Evolutionary conservation across 2,329 filamentous ascomycete species (phyloP).

Genomic region (Verticillium klebahnii): DNA sequence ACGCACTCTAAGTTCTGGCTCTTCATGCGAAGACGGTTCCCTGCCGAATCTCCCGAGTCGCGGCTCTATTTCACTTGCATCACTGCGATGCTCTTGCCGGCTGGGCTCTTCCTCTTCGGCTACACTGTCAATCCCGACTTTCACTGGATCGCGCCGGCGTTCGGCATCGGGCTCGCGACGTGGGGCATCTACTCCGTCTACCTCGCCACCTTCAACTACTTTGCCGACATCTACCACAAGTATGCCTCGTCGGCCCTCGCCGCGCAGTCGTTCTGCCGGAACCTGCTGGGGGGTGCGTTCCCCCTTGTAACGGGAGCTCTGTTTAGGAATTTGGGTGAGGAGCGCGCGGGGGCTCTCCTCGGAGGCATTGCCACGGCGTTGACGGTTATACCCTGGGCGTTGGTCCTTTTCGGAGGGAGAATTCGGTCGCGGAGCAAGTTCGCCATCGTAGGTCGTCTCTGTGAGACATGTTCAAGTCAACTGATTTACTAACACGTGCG

Average conservation of each 20-base stretch:
- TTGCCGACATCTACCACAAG: conserved; percentile 80
- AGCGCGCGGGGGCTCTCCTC: conserved; percentile 67
- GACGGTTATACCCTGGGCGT: conserved; percentile 80
- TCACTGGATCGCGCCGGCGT: conserved; percentile 67
- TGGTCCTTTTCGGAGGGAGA: conserved; percentile 71
- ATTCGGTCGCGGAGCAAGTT: conserved; percentile 76
- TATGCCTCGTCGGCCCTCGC: conserved; percentile 85
- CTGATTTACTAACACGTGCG: not conserved
- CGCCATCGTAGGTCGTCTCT: conserved; percentile 37
- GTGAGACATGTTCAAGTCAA: not conserved
- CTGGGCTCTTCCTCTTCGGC: conserved; percentile 77
- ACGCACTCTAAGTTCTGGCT: conserved; percentile 34
- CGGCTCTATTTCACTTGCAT: conserved; percentile 81
- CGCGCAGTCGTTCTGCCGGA: conserved; percentile 81
- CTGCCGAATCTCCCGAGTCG: conserved; percentile 62
- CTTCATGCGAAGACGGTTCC: conserved; percentile 40
- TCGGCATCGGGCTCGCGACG: conserved; percentile 69
- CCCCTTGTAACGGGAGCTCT: conserved; percentile 71
- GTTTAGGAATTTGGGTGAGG: conserved; percentile 68
- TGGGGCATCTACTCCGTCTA: conserved; percentile 87
- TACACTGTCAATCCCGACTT: conserved; percentile 60
- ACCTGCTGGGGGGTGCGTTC: conserved; percentile 76
- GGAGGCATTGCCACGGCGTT: conserved; percentile 66
- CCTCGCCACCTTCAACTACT: conserved; percentile 86
- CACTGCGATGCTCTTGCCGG: conserved; percentile 68